A percentile compares a stretch with the other conserved stretches of the same genome.
These are phyloP conservation scores for Isoetes taiwanensis DNA, from an alignment of 75 land plant genomes.

Conservation along the genomic window DNA sequence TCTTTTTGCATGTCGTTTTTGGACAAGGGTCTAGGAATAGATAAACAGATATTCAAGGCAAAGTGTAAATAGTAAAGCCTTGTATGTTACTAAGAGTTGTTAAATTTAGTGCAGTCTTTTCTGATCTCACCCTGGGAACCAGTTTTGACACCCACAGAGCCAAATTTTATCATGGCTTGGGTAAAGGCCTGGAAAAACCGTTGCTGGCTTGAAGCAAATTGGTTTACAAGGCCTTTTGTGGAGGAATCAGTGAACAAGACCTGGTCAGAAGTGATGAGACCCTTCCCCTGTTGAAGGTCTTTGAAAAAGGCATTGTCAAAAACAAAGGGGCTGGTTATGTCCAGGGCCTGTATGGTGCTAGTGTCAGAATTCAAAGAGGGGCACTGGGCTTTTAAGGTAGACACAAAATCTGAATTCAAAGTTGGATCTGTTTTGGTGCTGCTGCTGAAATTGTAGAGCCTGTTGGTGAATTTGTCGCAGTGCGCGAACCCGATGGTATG, in stretches of 20 bases:
- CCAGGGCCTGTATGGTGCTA: background rate
- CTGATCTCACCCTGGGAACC: conserved; percentile 1
- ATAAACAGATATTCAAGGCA: too few relatives aligned
- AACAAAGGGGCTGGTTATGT: background rate
- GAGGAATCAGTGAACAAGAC: background rate
- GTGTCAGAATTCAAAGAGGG: background rate
- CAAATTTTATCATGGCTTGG: background rate
- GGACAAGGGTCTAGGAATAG: too few relatives aligned
- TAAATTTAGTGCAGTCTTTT: background rate
- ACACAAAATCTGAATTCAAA: background rate
- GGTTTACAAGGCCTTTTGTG: background rate
- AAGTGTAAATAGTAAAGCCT: too few relatives aligned
- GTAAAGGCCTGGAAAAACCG: background rate
- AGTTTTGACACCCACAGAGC: conserved; percentile 4
- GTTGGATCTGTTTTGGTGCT: background rate
- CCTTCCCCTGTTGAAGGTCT: background rate
- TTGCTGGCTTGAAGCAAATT: background rate
- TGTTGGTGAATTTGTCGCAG: background rate
- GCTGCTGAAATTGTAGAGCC: background rate
- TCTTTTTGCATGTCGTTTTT: too few relatives aligned
- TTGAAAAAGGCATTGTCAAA: conserved; percentile 2
- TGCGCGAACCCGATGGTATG: conserved; percentile 5
- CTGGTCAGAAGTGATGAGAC: background rate
- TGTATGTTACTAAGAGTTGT: too few relatives aligned
- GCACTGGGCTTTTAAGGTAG: background rate